Evolutionary conservation across 2,329 filamentous ascomycete species (phyloP).

Genomic region (Stylonectria norvegica): DNA sequence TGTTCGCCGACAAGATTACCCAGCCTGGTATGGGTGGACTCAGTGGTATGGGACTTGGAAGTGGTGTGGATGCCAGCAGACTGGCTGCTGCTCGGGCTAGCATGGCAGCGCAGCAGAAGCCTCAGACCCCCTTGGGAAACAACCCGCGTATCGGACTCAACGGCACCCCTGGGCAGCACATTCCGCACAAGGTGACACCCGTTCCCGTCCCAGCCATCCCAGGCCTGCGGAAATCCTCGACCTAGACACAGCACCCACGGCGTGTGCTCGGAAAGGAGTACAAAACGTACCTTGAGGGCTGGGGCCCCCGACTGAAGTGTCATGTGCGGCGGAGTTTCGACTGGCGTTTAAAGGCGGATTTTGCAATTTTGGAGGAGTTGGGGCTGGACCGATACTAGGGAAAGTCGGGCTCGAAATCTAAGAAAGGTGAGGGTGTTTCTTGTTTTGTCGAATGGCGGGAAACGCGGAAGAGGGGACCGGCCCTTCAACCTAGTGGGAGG

Average conservation of each 20-base stretch:
- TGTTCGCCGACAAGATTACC: slow-evolving; percentile 43
- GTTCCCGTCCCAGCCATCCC: slow-evolving; percentile 43
- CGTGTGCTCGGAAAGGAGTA: slow-evolving; percentile 1
- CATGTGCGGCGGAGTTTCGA: slow-evolving; percentile 5
- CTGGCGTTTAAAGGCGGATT: slow-evolving; percentile 27
- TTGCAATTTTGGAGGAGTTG: neutral
- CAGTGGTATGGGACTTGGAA: slow-evolving; percentile 34
- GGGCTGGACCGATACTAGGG: neutral
- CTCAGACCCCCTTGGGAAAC: slow-evolving; percentile 33
- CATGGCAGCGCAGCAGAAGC: slow-evolving; percentile 35
- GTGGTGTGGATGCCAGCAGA: slow-evolving; percentile 29
- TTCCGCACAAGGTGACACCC: slow-evolving; percentile 42
- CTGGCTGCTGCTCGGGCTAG: slow-evolving; percentile 36
- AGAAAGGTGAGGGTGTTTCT: too few relatives aligned
- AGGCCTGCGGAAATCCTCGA: slow-evolving; percentile 32
- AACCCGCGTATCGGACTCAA: slow-evolving; percentile 27
- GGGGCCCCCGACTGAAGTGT: neutral
- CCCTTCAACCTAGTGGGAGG: too few relatives aligned
- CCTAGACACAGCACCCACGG: slow-evolving; percentile 10
- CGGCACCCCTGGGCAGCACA: slow-evolving; percentile 33
- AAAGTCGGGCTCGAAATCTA: too few relatives aligned
- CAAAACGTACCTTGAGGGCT: slow-evolving; percentile 10
- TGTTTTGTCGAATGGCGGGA: too few relatives aligned
- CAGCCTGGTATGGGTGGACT: slow-evolving; percentile 43
- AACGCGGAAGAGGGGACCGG: too few relatives aligned